Conservation (phyloP, 2,329 filamentous ascomycete genomes). For the Microcera coccophila region DNA sequence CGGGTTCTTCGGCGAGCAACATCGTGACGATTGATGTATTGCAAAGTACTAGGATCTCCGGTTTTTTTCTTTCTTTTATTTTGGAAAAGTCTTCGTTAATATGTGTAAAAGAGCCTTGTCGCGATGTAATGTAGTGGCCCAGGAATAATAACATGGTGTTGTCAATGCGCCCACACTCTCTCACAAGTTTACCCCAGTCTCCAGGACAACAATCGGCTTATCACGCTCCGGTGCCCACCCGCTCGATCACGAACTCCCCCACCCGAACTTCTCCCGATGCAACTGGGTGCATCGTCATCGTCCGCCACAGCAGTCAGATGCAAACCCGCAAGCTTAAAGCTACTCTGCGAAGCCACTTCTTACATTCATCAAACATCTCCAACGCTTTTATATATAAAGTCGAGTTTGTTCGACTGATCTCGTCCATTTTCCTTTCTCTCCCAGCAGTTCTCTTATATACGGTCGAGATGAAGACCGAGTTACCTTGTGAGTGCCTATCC, state of each 20-base stretch:
- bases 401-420: too few species aligned
- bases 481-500: conserved; percentile 43
- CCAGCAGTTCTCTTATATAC: not conserved
- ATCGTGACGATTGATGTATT: conserved; percentile 54
- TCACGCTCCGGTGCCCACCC: too few species aligned
- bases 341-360: conserved; percentile 2
- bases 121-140: not conserved
- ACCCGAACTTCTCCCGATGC: conserved; percentile 18
- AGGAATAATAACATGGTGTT: not conserved
- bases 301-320: conserved; percentile 22
- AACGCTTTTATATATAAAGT: too few species aligned
- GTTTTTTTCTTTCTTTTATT: not conserved
- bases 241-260: not conserved
- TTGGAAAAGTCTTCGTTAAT: not conserved
- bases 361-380: not conserved
- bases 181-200: conserved; percentile 22
- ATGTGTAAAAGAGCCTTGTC: not conserved
- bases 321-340: too few species aligned
- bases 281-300: conserved; percentile 27
- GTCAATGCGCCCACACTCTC: not conserved
- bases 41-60: too few species aligned
- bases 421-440: not conserved
- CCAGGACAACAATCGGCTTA: conserved; percentile 30
- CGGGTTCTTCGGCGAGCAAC: conserved; percentile 91
- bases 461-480: conserved; percentile 43